Evolutionary conservation across 2,329 filamentous ascomycete genomes (phyloP).

Genomic region (Aspergillus brasiliensis): DNA sequence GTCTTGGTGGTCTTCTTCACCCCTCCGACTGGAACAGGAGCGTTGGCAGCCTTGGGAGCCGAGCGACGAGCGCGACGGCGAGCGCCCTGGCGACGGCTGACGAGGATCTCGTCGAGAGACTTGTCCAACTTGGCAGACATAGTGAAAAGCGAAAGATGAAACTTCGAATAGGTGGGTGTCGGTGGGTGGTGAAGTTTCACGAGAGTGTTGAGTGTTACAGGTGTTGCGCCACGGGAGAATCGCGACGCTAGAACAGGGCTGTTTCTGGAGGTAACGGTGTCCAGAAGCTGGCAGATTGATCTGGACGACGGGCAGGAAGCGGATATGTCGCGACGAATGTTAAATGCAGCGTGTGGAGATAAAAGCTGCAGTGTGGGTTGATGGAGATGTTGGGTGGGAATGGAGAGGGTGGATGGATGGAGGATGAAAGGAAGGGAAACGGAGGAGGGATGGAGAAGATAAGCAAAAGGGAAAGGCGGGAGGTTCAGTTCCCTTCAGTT

Average conservation of each 20-base stretch:
- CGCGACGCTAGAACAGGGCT: neutral
- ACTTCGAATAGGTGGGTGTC: constrained; percentile 4
- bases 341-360: constrained; percentile 13
- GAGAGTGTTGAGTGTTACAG: constrained; percentile 13
- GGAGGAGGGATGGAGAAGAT: constrained; percentile 12
- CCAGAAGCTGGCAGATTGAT: neutral
- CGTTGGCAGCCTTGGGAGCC: constrained; percentile 40
- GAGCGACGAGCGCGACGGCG: constrained; percentile 51
- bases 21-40: constrained; percentile 76
- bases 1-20: constrained; percentile 73
- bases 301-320: constrained; percentile 1
- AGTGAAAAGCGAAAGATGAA: constrained; percentile 34
- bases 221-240: constrained; percentile 9
- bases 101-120: constrained; percentile 96
- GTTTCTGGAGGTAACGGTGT: constrained; percentile 1
- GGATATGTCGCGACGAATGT: neutral
- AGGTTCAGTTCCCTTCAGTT: neutral
- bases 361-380: constrained; percentile 16
- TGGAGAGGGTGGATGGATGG: constrained; percentile 7
- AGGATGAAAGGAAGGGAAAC: constrained; percentile 13
- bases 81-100: constrained; percentile 64
- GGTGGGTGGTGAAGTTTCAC: constrained; percentile 12
- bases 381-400: constrained; percentile 6
- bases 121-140: constrained; percentile 97
- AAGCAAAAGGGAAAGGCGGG: constrained; percentile 18